Evolutionary conservation across 73 alveolate species (phyloP).

Genomic region (Tetrahymena borealis): DNA sequence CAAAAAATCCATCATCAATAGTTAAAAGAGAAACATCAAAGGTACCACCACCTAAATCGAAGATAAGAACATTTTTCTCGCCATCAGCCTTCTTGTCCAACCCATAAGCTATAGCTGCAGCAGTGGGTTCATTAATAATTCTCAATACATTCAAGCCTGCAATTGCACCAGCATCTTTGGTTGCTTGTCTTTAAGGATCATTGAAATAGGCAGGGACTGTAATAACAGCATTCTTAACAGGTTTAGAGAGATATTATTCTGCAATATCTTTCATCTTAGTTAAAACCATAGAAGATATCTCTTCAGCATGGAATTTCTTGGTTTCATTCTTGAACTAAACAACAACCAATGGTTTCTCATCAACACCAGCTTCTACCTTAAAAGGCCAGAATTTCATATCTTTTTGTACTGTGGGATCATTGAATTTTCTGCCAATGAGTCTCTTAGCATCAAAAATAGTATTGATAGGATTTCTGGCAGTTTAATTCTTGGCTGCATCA

Average conservation of each 20-base stretch:
- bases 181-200: conserved; percentile 86
- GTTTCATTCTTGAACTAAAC: conserved; percentile 19
- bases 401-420: conserved; percentile 65
- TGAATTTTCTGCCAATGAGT: conserved; percentile 74
- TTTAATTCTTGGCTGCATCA: conserved; percentile 68
- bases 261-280: conserved; percentile 68
- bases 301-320: conserved; percentile 66
- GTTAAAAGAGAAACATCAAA: conserved; percentile 86
- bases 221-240: conserved; percentile 73
- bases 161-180: conserved; percentile 87
- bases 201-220: conserved; percentile 85
- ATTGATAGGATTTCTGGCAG: conserved; percentile 63
- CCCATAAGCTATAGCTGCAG: conserved; percentile 92
- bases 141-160: conserved; percentile 82
- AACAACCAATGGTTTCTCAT: conserved; percentile 76
- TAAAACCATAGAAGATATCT: conserved; percentile 58
- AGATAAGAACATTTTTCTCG: conserved; percentile 64
- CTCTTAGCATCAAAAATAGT: conserved; percentile 79
- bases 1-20: conserved; percentile 85
- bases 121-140: conserved; percentile 89
- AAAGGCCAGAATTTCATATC: conserved; percentile 79
- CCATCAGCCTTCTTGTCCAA: conserved; percentile 59
- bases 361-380: conserved; percentile 40
- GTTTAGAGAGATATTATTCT: conserved; percentile 58
- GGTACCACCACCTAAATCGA: conserved; percentile 89